phyloP scores from a whole-genome alignment of 2,329 filamentous ascomycete species.

The Neospermospora avenae region DNA sequence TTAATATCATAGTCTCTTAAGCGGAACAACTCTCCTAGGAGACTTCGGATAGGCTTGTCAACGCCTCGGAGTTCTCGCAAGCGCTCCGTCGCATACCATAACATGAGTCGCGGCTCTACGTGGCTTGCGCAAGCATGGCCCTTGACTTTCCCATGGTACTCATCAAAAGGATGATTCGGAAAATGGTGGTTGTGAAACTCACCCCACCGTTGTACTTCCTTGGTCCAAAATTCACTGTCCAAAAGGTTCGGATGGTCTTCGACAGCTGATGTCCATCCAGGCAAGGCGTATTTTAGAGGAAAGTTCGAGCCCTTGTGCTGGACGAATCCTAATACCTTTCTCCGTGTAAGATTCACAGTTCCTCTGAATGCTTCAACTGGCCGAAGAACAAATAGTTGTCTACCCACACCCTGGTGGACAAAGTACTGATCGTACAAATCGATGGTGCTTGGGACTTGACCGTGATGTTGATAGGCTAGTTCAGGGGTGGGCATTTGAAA shows the following conservation, averaged over 20 bases:
- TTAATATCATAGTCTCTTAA: not conserved
- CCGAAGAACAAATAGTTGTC: slow-evolving; percentile 4
- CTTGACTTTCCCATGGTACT: not conserved
- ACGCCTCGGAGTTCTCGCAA: not conserved
- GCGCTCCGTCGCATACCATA: slow-evolving; percentile 10
- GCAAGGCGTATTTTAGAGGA: slow-evolving; percentile 7
- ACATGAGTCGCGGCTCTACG: slow-evolving; percentile 9
- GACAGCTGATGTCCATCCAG: not conserved
- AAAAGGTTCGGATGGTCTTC: slow-evolving; percentile 11
- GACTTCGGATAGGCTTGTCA: not conserved
- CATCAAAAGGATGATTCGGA: not conserved
- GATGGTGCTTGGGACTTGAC: slow-evolving; percentile 3
- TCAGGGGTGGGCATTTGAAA: not conserved
- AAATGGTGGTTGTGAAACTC: slow-evolving; percentile 2
- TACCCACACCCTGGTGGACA: not conserved
- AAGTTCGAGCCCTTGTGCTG: not conserved
- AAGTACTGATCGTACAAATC: slow-evolving; percentile 5
- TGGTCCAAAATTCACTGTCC: slow-evolving; percentile 6
- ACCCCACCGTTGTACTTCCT: not conserved
- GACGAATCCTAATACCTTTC: slow-evolving; percentile 11
- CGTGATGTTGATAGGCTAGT: no score
- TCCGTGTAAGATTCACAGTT: not conserved
- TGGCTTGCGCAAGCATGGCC: slow-evolving; percentile 4
- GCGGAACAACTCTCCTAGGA: slow-evolving; percentile 1
- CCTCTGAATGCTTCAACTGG: slow-evolving; percentile 4